phyloP scores from a whole-genome alignment of 352 stramenopile genomes.

The Phytophthora chlamydospora region DNA sequence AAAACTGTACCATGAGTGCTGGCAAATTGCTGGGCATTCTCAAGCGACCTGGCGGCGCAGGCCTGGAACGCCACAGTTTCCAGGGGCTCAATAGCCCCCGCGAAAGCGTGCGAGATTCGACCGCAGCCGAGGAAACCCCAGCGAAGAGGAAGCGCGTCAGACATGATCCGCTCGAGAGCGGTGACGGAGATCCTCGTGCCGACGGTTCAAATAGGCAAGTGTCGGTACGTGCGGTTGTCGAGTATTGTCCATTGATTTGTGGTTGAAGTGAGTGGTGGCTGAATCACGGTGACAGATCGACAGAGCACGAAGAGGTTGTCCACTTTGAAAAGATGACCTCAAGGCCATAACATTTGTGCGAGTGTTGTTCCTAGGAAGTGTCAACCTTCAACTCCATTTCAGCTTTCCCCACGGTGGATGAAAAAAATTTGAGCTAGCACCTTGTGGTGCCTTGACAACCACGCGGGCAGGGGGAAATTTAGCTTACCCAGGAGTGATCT shows the following conservation, averaged over 20 bases:
- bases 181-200: too few relatives aligned
- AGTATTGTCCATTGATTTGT: constrained; percentile 11
- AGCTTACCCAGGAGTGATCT: too few relatives aligned
- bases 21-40: constrained; percentile 54
- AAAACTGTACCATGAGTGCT: constrained; percentile 32
- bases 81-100: constrained; percentile 44
- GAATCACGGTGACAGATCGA: constrained; percentile 11
- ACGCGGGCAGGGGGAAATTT: neutral
- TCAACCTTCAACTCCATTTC: too few relatives aligned
- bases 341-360: too few relatives aligned
- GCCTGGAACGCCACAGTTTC: constrained; percentile 41
- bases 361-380: too few relatives aligned
- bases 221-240: neutral
- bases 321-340: too few relatives aligned
- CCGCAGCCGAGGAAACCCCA: constrained; percentile 79
- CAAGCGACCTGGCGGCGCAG: constrained; percentile 58
- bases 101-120: constrained; percentile 70
- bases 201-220: constrained; percentile 3
- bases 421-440: too few relatives aligned
- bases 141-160: constrained; percentile 28
- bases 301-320: too few relatives aligned
- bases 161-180: constrained; percentile 3
- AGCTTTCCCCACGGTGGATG: too few relatives aligned
- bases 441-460: too few relatives aligned
- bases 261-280: constrained; percentile 11